Percentiles rank a stretch among this genome's conserved stretches.
These are phyloP conservation scores for Atkinsonella hypoxylon DNA, from an alignment of 2,329 filamentous ascomycete genomes.

Conservation along the genomic window DNA sequence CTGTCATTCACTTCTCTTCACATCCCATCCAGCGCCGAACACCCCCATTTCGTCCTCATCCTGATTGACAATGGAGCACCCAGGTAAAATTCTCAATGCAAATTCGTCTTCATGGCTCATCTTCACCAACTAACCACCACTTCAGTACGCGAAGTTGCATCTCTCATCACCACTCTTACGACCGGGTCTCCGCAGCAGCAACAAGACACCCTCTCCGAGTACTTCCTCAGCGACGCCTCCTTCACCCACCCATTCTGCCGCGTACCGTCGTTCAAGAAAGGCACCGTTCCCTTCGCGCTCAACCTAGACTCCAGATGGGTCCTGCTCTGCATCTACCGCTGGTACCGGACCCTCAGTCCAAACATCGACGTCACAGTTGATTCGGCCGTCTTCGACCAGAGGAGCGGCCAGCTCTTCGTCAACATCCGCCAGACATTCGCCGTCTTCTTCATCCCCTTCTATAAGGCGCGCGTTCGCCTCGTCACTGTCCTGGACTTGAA, in stretches of 20 bases:
- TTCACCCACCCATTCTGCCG: constrained; percentile 73
- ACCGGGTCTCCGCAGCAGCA: constrained; percentile 57
- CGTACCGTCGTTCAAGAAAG: constrained; percentile 41
- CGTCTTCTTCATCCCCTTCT: constrained; percentile 67
- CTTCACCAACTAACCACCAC: neutral
- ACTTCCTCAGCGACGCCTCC: constrained; percentile 59
- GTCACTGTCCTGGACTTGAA: constrained; percentile 55
- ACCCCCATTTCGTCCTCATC: no score
- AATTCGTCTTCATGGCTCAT: neutral
- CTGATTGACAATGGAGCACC: neutral
- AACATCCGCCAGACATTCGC: constrained; percentile 63
- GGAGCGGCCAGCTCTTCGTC: constrained; percentile 57
- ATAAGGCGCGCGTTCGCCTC: constrained; percentile 54
- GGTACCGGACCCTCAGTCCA: constrained; percentile 77
- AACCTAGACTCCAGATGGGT: constrained; percentile 51
- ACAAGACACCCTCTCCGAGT: constrained; percentile 50
- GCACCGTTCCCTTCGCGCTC: constrained; percentile 28
- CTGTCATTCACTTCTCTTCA: no score
- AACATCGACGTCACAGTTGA: constrained; percentile 56
- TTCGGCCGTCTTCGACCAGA: constrained; percentile 52
- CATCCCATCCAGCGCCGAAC: no score
- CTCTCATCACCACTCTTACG: constrained; percentile 56
- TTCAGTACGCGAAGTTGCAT: constrained; percentile 43
- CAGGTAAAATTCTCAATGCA: neutral
- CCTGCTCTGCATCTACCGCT: constrained; percentile 60